phyloP scores from a whole-genome alignment of 192 early-diverging fungal species.

The Chytriomyces confervae region DNA sequence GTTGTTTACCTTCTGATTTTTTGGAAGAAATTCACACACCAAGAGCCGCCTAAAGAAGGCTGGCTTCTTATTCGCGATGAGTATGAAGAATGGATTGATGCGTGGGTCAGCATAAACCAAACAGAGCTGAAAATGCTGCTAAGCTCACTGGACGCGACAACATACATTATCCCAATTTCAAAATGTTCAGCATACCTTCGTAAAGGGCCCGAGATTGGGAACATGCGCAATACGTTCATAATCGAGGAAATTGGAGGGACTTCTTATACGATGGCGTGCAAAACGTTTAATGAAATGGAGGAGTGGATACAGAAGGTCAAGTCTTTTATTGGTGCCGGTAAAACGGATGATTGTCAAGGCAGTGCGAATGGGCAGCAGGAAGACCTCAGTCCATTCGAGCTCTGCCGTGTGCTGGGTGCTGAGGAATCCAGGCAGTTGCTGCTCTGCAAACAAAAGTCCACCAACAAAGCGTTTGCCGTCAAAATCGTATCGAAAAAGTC shows the following conservation, averaged over 20 bases:
- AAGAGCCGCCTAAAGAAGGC: slow-evolving; percentile 11
- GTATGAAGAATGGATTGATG: slow-evolving; percentile 29
- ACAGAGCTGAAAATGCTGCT: slow-evolving; percentile 18
- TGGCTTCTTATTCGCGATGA: slow-evolving; percentile 27
- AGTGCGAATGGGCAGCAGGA: neutral
- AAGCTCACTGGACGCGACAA: slow-evolving; percentile 30
- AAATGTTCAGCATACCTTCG: neutral
- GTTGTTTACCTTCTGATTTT: neutral
- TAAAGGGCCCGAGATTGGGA: neutral
- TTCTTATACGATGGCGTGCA: neutral
- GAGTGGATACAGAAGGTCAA: neutral
- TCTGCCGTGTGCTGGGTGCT: slow-evolving; percentile 10
- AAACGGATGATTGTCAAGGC: no score
- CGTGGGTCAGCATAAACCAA: slow-evolving; percentile 11
- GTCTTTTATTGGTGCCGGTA: no score
- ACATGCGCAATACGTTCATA: slow-evolving; percentile 4
- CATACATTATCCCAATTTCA: slow-evolving; percentile 8
- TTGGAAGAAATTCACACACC: no score
- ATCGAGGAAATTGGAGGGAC: neutral
- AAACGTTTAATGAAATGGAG: neutral
- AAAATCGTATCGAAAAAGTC: slow-evolving; percentile 51
- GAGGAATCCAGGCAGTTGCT: neutral
- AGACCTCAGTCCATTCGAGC: slow-evolving; percentile 8
- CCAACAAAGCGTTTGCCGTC: slow-evolving; percentile 59
- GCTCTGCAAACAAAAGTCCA: slow-evolving; percentile 42